Base-by-base conservation (phyloP, 73 alveolate species). In the Symbiodinium pilosum region DNA sequence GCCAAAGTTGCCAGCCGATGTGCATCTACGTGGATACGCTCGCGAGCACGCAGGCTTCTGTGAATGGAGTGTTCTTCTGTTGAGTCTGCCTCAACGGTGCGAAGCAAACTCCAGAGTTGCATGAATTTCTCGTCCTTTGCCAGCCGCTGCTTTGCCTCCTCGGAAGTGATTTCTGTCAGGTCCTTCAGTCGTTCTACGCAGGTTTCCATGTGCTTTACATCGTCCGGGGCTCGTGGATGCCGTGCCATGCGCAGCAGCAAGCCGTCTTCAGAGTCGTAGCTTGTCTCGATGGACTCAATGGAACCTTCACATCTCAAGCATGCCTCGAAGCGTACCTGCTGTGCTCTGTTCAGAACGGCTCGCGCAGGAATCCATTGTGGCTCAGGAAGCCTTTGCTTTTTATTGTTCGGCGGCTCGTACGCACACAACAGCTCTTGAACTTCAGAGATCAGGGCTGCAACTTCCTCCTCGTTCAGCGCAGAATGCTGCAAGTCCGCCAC, bases 321-420 rank as follows among this genome's bases (percentile, higher is more conserved):
- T 32, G 12, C 26, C 43, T 88, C 95, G 21, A 88, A 34, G 5
- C 73, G 51, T 8, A 51, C 86, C 2, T 42, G 24, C 47, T 88
- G 75, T 28, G 95, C 28, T 24, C 73, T 39, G 43, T 71, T 30
- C 14, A 88, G 71, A 30, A 88, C 43, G 5, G 95, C 98, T 4
- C 98, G 89, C 8, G 92, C 98, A 34, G 98, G 98, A 32, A 92
- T 84, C 98, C 98, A 92, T 11, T 24, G 59, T 26, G 91, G 84
- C 26, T 92, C 98, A 9, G 59, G 54, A n/a, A 83, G 41, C 12
- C 59, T 39, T 20, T 32, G 54, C 98, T 71, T 92, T 83, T 92
- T 92, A 59, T 59, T 59, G 30, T 18, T 21, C 38, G 98, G 98
- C 7, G 89, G 84, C 64, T 44, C 34, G 44, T 92, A 92, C 16